Evolutionary conservation across 2,329 filamentous ascomycete species (phyloP), one percentile per base, ranked within the genome.

Genomic region (Aureobasidium sp.): DNA sequence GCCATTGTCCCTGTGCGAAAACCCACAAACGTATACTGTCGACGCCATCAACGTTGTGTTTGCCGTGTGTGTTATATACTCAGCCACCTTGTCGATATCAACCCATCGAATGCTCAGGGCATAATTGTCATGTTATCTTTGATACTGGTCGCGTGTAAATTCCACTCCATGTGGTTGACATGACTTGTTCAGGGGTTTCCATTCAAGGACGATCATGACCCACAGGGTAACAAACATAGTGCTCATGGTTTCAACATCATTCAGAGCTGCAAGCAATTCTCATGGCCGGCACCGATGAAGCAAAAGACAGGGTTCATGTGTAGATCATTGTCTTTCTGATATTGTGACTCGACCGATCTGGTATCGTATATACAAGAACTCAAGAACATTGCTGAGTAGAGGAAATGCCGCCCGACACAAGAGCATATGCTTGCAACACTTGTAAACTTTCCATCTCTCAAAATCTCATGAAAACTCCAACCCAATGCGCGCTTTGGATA

Each of bases 401-500:
- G 25, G 12, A 6, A 11, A 27, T 27, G 20, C 22, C 22, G 22
- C 14, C 2, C 8, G 14, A 25, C 20, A 44, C 3, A 55, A 29
- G 8, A 53, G 14, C 6, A 44, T 22, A 4, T 42, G 25, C 25
- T 34, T 34, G 25, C 27, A 56, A 29, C 15, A 25, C 3, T 53
- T 29, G 49, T 7, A n/a, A 53, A 17, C 6, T 42, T n/a, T 27
- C 51, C 12, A 53, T 8, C 6, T 42, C 12, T 17, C 51, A n/a
- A 20, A 17, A 12, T 42, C 12, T 8, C 9, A n/a, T 17, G 27
- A 27, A 36, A 45, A 52, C 47, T 36, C 57, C 47, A 34, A n/a
- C 45, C 57, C 45, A 45, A 61, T 61, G 57, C 57, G 44, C 57
- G 57, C 57, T 61, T 37, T 20, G 57, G 37, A 52, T 51, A 61